Base-by-base conservation (phyloP, 2,329 filamentous ascomycete genomes). In the Cylindrodendrum hubeiense region DNA sequence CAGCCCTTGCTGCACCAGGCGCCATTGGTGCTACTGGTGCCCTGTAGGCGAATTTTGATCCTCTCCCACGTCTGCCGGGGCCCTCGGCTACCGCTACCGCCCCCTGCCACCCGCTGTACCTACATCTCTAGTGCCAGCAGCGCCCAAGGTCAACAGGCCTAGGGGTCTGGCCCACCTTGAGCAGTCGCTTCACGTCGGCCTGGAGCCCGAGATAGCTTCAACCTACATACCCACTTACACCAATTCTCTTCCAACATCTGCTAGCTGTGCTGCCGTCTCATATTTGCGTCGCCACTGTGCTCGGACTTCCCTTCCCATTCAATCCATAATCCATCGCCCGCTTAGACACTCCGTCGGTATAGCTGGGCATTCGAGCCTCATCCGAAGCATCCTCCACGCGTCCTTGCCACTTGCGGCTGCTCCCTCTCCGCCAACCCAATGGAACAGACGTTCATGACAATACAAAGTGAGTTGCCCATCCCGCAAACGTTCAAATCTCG, bases 391-490 rank as follows among this genome's bases (percentile, higher is more conserved):
- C 19, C 19, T 37, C 59, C 17, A 28, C 33, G 50, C 26, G 44
- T 44, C 8, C 5, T 6, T 39, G 8, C 17, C 37, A 26, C 10
- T 34, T 49, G 43, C 49, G 43, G 63, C 60, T 67, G 64, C 68
- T 72, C 43, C 62, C 52, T 61, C 64, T 24, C 47, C 62, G 17
- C 65, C 50, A 52, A 54, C 60, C 54, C 59, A 51, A 93, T 93
- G 92, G 92, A 95, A 80, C 92, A 92, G 71, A 96, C 93, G 33
- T 97, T 97, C 82, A 96, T 97, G 82, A 94, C 93, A 71, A 96
- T 97, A 77, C 93, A 96, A 78, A 93, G 93, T 93, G 82, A 83
- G 90, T 84, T 44, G 1, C 19, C 30, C 7, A 67, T 21, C 4
- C 63, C 39, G 47, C 34, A 53, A 13, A 21, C n/a, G 8, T 24